Base-by-base conservation (phyloP, 73 alveolate genomes). In the Paramecium bursaria region DNA sequence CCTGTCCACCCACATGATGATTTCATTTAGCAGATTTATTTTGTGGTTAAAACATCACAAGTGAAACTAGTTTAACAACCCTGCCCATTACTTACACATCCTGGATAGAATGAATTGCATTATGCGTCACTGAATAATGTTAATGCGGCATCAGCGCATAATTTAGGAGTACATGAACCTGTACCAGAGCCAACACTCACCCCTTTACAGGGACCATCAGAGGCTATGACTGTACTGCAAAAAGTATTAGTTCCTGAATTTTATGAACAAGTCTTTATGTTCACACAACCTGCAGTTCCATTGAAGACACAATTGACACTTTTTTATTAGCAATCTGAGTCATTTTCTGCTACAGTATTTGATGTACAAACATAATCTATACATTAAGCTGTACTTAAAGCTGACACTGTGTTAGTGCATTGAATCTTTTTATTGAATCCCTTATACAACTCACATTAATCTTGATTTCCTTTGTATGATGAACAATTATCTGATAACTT, bases 201-300 rank as follows among this genome's bases (percentile, higher is more conserved):
- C 4, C 27, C 61, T 48, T 48, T 48, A n/a, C 61, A 48, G 7
- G 61, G 61, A 48, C 61, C 61, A n/a, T 48, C 61, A 6, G 26
- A 6, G 15, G 61, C 61, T 6, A 4, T 48, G 23, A 48, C 7
- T 48, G 7, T 48, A 4, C 26, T 4, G 26, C 61, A 48, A 11
- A 4, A 4, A 4, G 6, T n/a, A 14, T 4, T 14, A 48, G 15
- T 48, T 6, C 61, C 61, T 4, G 61, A 48, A n/a, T 6, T 11
- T 9, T 48, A 6, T 4, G 61, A 48, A n/a, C 61, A 48, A 6
- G 26, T 14, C 4, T 7, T n/a, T 48, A 26, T 19, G 15, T 48
- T 11, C 6, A 4, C 15, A 9, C 7, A 4, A n/a, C 61, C 7
- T 48, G 7, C 26, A n/a, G 61, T 48, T 11, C 61, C 61, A 6